Evolutionary conservation across 1,284 basidiomycete genomes (phyloP).

Genomic region (Sporisorium iseilematis-ciliati): DNA sequence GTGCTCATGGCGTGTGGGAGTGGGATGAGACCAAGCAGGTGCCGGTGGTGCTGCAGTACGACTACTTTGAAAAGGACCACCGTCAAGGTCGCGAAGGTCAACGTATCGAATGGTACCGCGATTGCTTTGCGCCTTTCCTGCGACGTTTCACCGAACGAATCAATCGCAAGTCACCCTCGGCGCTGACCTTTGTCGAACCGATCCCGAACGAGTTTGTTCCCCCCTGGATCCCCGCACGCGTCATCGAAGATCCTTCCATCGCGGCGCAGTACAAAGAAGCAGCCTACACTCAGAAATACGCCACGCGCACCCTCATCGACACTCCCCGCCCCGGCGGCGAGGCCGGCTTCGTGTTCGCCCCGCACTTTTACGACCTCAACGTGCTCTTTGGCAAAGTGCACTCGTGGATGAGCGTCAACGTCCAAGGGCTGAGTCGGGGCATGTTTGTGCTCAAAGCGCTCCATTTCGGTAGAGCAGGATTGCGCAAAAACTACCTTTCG

Average conservation of each 20-base stretch:
- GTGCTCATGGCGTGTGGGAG: slow-evolving; percentile 91
- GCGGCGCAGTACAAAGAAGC: slow-evolving; percentile 28
- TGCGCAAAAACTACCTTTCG: slow-evolving; percentile 50
- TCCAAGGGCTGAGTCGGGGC: slow-evolving; percentile 64
- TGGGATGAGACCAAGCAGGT: slow-evolving; percentile 81
- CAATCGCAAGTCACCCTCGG: slow-evolving; percentile 1
- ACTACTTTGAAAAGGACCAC: slow-evolving; percentile 79
- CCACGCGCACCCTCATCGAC: slow-evolving; percentile 43
- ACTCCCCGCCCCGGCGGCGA: slow-evolving; percentile 48
- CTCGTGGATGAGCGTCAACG: slow-evolving; percentile 63
- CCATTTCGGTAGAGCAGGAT: slow-evolving; percentile 60
- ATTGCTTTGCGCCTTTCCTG: slow-evolving; percentile 66
- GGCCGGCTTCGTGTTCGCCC: slow-evolving; percentile 55
- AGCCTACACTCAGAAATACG: slow-evolving; percentile 47
- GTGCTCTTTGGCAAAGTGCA: slow-evolving; percentile 65
- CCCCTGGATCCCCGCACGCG: slow-evolving; percentile 51
- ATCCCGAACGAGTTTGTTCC: slow-evolving; percentile 69
- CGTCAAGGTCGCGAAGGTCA: slow-evolving; percentile 47
- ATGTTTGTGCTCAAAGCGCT: slow-evolving; percentile 60
- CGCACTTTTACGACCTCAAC: slow-evolving; percentile 69
- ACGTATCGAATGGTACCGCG: slow-evolving; percentile 65
- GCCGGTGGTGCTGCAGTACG: slow-evolving; percentile 83
- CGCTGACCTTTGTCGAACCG: slow-evolving; percentile 60
- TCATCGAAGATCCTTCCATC: slow-evolving; percentile 19
- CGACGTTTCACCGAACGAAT: slow-evolving; percentile 46